Percentiles rank a stretch among this genome's conserved stretches.
Conservation (phyloP, 768 basidiomycete genomes). For the Psilocybe subaeruginosa region DNA sequence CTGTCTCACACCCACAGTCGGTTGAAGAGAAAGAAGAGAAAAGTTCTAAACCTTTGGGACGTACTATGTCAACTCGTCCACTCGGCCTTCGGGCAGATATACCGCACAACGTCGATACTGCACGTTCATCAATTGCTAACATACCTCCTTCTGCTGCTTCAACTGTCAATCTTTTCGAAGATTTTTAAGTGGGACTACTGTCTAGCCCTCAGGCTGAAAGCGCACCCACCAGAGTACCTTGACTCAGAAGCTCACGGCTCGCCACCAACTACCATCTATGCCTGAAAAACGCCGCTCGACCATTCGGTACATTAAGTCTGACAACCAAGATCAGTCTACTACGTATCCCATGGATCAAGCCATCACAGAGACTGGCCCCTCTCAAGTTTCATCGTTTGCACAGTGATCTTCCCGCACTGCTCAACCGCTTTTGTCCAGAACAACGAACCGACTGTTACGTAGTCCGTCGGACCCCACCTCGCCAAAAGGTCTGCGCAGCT, state of each 20-base stretch:
- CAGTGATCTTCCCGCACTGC: slow-evolving; percentile 55
- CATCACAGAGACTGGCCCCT: slow-evolving; percentile 24
- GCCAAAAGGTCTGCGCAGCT: slow-evolving; percentile 58
- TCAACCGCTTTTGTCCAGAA: slow-evolving; percentile 56
- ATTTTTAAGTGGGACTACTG: slow-evolving; percentile 44
- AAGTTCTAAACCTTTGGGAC: slow-evolving; percentile 26
- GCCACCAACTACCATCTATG: slow-evolving; percentile 38
- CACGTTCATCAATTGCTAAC: slow-evolving; percentile 53
- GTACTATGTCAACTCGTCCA: slow-evolving; percentile 45
- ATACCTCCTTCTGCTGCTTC: slow-evolving; percentile 58
- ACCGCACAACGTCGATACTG: slow-evolving; percentile 49
- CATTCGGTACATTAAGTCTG: slow-evolving; percentile 68
- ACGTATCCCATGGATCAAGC: slow-evolving; percentile 24
- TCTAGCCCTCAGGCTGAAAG: slow-evolving; percentile 61
- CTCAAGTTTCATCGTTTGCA: slow-evolving; percentile 40
- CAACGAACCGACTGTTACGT: slow-evolving; percentile 45
- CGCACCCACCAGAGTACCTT: slow-evolving; percentile 58
- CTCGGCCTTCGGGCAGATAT: slow-evolving; percentile 54
- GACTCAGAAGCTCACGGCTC: slow-evolving; percentile 34
- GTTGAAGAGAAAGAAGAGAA: slow-evolving; percentile 45
- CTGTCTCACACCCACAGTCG: slow-evolving; percentile 32
- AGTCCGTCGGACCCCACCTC: slow-evolving; percentile 42
- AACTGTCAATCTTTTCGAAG: slow-evolving; percentile 64
- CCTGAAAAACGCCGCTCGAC: slow-evolving; percentile 53
- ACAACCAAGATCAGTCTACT: slow-evolving; percentile 31